These are phyloP conservation scores for Psidium guajava DNA, from an alignment of 345 rosid species.

Conservation along the genomic window DNA sequence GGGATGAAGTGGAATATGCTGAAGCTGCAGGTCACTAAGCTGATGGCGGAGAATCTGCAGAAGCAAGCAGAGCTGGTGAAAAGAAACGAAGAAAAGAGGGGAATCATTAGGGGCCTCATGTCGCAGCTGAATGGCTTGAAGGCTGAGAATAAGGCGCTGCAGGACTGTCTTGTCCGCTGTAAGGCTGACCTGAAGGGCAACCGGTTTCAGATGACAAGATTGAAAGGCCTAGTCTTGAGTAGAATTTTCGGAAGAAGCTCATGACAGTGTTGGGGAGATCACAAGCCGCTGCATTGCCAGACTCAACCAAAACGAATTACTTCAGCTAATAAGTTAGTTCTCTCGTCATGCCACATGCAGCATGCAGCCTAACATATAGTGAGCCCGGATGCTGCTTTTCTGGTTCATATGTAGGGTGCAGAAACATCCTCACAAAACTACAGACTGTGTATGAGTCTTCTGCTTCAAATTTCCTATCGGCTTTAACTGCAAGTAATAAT, in stretches of 20 bases:
- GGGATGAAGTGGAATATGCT: constrained; percentile 15
- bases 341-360: neutral
- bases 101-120: constrained; percentile 17
- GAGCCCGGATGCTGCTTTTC: neutral
- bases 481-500: neutral
- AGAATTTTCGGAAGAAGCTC: constrained; percentile 17
- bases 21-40: constrained; percentile 17
- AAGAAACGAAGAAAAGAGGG: constrained; percentile 37
- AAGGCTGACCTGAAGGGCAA: constrained; percentile 6
- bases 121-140: constrained; percentile 18
- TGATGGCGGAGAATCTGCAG: constrained; percentile 33
- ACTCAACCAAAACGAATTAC: neutral
- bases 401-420: neutral
- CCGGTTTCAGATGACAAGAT: constrained; percentile 10
- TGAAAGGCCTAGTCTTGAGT: constrained; percentile 8
- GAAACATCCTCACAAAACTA: neutral
- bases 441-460: neutral
- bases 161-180: constrained; percentile 6
- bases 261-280: neutral
- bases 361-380: neutral
- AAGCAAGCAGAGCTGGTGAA: constrained; percentile 34
- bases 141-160: constrained; percentile 25
- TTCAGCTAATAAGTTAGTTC: neutral
- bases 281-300: neutral
- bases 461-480: neutral